Conservation (phyloP, 345 rosid genomes). For the Clarkia xantiana region DNA sequence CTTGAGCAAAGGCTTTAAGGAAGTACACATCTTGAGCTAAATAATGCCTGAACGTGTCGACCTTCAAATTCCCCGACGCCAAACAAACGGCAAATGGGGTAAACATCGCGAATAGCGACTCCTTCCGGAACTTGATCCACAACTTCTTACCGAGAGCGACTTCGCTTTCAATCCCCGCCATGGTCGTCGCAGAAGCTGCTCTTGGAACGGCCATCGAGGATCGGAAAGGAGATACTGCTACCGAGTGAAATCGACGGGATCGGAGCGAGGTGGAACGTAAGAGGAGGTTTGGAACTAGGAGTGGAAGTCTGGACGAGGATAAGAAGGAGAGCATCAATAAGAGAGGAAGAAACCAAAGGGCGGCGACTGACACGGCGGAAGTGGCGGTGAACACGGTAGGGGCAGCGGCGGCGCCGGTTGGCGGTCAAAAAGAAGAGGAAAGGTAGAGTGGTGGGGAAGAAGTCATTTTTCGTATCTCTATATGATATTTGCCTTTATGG, state of each 20-base stretch:
- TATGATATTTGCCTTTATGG: too few species aligned
- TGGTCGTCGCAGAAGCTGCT: conserved; percentile 5
- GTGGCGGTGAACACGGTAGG: neutral
- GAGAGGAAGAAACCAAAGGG: neutral
- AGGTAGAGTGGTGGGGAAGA: neutral
- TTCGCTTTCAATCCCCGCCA: conserved; percentile 32
- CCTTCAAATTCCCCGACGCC: conserved; percentile 68
- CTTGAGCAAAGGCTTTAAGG: conserved; percentile 78
- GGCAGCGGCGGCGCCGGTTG: neutral
- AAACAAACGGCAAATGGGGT: conserved; percentile 60
- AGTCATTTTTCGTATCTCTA: neutral
- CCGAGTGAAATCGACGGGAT: conserved; percentile 10
- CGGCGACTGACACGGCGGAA: neutral
- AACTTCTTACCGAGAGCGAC: conserved; percentile 47
- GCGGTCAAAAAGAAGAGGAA: conserved; percentile 1
- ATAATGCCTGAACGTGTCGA: conserved; percentile 58
- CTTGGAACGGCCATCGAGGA: conserved; percentile 13
- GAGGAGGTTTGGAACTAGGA: conserved; percentile 3
- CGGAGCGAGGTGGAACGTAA: conserved; percentile 11
- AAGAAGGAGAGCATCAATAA: conserved; percentile 30
- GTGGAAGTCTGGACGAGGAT: conserved; percentile 9
- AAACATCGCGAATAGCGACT: conserved; percentile 52
- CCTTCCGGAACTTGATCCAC: conserved; percentile 63
- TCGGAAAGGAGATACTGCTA: conserved; percentile 18
- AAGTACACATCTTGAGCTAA: conserved; percentile 74